Percentiles rank a stretch among this genome's conserved stretches.
phyloP scores from a whole-genome alignment of 768 basidiomycete species.

The Pulveroboletus sp. region DNA sequence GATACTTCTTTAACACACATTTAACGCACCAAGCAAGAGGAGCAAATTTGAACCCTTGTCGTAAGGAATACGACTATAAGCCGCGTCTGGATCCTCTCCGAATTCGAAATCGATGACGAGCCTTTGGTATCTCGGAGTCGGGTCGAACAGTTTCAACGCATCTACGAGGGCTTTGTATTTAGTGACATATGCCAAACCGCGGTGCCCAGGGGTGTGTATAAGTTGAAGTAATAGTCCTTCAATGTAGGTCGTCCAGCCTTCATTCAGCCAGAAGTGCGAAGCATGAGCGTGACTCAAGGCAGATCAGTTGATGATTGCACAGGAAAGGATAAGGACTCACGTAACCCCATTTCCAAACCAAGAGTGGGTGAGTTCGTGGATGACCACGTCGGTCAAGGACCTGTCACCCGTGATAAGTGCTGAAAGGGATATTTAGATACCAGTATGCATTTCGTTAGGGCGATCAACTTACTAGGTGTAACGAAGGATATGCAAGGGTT shows the following conservation, averaged over 20 bases:
- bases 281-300: conserved; percentile 59
- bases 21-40: conserved; percentile 63
- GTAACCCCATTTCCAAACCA: conserved; percentile 94
- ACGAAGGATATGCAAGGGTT: conserved; percentile 87
- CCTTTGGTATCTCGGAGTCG: conserved; percentile 69
- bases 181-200: conserved; percentile 79
- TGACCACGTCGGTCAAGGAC: conserved; percentile 82
- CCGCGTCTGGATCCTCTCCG: conserved; percentile 78
- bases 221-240: conserved; percentile 76
- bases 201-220: conserved; percentile 69
- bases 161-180: conserved; percentile 73
- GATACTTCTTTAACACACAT: no score
- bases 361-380: conserved; percentile 83
- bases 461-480: conserved; percentile 64
- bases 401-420: conserved; percentile 88
- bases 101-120: conserved; percentile 72
- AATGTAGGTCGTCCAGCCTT: conserved; percentile 93
- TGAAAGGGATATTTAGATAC: conserved; percentile 15
- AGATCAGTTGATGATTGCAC: not conserved
- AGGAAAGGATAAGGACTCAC: conserved; percentile 35
- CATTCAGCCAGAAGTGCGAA: conserved; percentile 86
- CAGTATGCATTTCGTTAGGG: not conserved
- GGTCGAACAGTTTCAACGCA: conserved; percentile 58
- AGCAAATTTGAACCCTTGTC: conserved; percentile 91
- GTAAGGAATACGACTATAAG: conserved; percentile 76